These are phyloP conservation scores for Saposhnikovia divaricata DNA, from an alignment of 129 eudicot species.

Conservation along the genomic window DNA sequence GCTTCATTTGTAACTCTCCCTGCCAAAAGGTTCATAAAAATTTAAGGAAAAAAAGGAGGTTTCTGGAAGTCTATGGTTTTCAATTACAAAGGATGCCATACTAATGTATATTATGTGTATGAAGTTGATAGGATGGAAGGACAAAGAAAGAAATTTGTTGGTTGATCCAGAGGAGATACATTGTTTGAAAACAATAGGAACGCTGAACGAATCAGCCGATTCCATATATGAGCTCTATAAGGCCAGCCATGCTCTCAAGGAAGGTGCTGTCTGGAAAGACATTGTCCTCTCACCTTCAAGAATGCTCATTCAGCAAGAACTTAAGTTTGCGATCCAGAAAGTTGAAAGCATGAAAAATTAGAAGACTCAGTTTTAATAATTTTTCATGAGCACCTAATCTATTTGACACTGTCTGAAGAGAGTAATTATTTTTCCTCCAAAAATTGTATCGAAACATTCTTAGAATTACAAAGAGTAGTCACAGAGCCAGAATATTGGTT, in stretches of 20 bases:
- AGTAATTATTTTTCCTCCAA: background rate
- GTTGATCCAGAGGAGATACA: slow-evolving; percentile 89
- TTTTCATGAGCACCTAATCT: background rate
- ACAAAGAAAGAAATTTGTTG: slow-evolving; percentile 74
- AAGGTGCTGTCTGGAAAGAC: slow-evolving; percentile 87
- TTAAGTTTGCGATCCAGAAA: slow-evolving; percentile 67
- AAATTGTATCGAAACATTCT: slow-evolving; percentile 5
- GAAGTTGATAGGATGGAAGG: slow-evolving; percentile 96
- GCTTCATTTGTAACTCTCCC: background rate
- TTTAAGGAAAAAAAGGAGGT: background rate
- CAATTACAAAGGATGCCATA: background rate
- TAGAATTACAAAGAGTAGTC: background rate
- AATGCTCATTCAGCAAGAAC: slow-evolving; percentile 71
- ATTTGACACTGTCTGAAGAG: slow-evolving; percentile 4
- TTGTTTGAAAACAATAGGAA: slow-evolving; percentile 43
- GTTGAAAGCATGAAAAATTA: slow-evolving; percentile 35
- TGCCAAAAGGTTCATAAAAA: background rate
- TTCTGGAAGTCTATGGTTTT: background rate
- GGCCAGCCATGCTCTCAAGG: slow-evolving; percentile 46
- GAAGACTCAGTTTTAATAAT: background rate
- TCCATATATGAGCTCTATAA: slow-evolving; percentile 66
- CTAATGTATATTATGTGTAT: slow-evolving; percentile 15
- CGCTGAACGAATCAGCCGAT: slow-evolving; percentile 63
- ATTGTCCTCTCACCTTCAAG: slow-evolving; percentile 91
- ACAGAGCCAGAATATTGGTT: background rate